Conservation (phyloP, 805 yeast genomes). For the Candida tallmaniae region DNA sequence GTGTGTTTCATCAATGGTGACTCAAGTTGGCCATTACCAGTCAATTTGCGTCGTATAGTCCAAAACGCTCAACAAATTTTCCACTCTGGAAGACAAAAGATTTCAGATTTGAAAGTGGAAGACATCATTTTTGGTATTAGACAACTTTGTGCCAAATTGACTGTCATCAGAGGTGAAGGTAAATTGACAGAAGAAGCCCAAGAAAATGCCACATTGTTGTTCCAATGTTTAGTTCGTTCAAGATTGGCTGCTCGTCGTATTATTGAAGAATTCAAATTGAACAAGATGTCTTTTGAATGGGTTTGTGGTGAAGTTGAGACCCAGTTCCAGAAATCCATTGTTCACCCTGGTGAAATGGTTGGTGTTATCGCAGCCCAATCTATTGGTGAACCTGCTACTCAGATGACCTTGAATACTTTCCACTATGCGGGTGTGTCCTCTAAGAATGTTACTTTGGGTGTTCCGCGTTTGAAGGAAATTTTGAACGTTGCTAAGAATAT, state of each 20-base stretch:
- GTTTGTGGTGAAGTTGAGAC: conserved; percentile 90
- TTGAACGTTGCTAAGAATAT: conserved; percentile 96
- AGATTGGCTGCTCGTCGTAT: conserved; percentile 88
- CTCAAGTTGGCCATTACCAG: conserved; percentile 96
- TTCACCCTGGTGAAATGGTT: conserved; percentile 98
- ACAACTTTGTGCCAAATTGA: conserved; percentile 59
- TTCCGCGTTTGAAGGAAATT: conserved; percentile 96
- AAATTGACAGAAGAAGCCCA: conserved; percentile 78
- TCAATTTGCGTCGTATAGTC: conserved; percentile 90
- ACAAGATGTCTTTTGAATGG: conserved; percentile 89
- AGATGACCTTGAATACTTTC: conserved; percentile 96
- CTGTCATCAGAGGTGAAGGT: conserved; percentile 80
- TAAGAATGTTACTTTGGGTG: conserved; percentile 94
- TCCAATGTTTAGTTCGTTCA: conserved; percentile 90
- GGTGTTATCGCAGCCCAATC: conserved; percentile 98
- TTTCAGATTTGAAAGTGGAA: conserved; percentile 81
- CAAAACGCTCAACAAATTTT: conserved; percentile 97
- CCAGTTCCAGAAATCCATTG: conserved; percentile 86
- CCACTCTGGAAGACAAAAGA: conserved; percentile 85
- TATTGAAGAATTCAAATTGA: conserved; percentile 83
- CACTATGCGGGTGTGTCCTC: conserved; percentile 98
- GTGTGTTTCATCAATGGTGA: conserved; percentile 90
- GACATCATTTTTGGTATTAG: conserved; percentile 75
- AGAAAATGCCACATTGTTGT: conserved; percentile 81
- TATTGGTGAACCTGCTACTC: conserved; percentile 97